Evolutionary conservation across 371 early-diverging fungal species (phyloP).

Genomic region (Actinomucor elegans): DNA sequence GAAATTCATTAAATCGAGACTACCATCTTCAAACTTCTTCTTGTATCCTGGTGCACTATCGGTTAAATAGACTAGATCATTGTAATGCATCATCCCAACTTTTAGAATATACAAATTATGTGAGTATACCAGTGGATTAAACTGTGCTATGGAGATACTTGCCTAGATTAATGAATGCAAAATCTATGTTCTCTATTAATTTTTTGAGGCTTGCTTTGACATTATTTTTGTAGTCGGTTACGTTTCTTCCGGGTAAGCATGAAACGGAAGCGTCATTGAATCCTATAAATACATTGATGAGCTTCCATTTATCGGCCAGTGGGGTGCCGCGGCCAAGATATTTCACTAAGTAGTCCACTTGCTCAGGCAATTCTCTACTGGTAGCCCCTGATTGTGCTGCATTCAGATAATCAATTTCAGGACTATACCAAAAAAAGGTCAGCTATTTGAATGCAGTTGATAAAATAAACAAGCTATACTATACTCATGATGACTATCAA

Average conservation of each 20-base stretch:
- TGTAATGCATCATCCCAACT: slow-evolving; percentile 19
- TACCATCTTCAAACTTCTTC: slow-evolving; percentile 22
- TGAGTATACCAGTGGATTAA: neutral
- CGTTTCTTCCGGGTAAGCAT: slow-evolving; percentile 21
- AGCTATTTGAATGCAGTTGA: no score
- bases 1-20: slow-evolving; percentile 17
- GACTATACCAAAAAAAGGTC: slow-evolving; percentile 2
- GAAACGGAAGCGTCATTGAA: slow-evolving; percentile 30
- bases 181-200: slow-evolving; percentile 4
- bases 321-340: slow-evolving; percentile 20
- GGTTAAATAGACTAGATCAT: slow-evolving; percentile 10
- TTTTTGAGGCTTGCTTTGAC: neutral
- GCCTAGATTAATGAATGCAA: slow-evolving; percentile 24
- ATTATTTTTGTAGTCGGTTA: neutral
- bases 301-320: slow-evolving; percentile 28
- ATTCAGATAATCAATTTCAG: slow-evolving; percentile 32
- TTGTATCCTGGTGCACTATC: slow-evolving; percentile 20
- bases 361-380: slow-evolving; percentile 21
- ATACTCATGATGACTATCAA: slow-evolving; percentile 22
- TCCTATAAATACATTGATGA: slow-evolving; percentile 37
- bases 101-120: slow-evolving; percentile 10
- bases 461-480: neutral
- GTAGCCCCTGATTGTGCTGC: slow-evolving; percentile 42
- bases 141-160: neutral
- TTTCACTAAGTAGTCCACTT: slow-evolving; percentile 33